phyloP scores from a whole-genome alignment of 73 alveolate genomes.

The Breviolum minutum region DNA sequence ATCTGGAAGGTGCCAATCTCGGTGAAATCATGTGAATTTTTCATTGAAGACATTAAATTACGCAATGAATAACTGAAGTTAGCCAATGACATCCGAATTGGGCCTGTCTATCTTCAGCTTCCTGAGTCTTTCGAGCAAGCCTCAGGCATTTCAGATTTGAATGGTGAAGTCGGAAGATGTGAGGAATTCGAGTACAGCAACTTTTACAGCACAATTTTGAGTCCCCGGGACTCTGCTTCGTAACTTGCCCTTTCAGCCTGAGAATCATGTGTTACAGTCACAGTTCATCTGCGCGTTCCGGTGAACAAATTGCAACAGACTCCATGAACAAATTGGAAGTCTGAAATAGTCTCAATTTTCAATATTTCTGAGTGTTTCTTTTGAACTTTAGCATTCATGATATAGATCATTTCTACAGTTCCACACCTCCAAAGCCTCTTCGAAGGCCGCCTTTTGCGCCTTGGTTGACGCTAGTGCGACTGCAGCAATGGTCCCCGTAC shows the following conservation, averaged over 20 bases:
- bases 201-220: no score
- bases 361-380: neutral
- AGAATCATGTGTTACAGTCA: neutral
- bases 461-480: neutral
- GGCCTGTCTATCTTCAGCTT: constrained; percentile 48
- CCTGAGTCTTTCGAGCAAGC: constrained; percentile 36
- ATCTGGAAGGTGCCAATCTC: no score
- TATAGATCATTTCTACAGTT: no score
- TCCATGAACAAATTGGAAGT: no score
- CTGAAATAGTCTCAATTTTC: no score
- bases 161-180: no score
- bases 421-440: constrained; percentile 27
- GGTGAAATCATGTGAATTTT: no score
- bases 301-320: no score
- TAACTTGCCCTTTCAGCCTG: constrained; percentile 56
- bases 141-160: neutral
- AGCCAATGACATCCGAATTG: no score
- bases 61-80: no score
- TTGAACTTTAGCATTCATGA: neutral
- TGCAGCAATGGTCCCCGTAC: neutral
- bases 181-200: neutral
- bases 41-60: no score
- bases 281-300: neutral
- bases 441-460: constrained; percentile 36
- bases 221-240: constrained; percentile 33